Percentiles rank a stretch among this genome's conserved stretches.
These are phyloP conservation scores for Zizania palustris DNA, from an alignment of 202 grass and related monocot genomes.

Conservation along the genomic window DNA sequence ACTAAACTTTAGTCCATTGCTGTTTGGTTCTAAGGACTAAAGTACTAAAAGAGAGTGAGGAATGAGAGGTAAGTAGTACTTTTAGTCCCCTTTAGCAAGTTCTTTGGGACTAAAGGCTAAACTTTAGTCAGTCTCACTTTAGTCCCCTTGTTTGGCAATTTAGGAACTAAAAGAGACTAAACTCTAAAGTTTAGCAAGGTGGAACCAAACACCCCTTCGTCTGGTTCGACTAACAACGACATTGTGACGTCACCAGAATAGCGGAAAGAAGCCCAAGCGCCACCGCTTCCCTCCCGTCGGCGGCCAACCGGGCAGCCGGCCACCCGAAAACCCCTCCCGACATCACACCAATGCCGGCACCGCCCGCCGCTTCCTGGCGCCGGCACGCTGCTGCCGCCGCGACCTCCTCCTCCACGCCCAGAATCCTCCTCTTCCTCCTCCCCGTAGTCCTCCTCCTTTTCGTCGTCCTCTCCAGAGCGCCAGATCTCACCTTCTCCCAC, in stretches of 20 bases:
- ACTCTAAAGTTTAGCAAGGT: too few species aligned
- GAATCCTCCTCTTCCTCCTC: constrained; percentile 44
- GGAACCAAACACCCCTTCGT: too few species aligned
- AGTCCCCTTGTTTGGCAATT: too few species aligned
- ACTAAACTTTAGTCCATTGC: too few species aligned
- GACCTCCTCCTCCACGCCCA: constrained; percentile 28
- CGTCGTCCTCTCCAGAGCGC: constrained; percentile 49
- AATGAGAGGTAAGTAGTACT: too few species aligned
- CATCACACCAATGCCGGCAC: constrained; percentile 37
- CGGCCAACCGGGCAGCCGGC: neutral
- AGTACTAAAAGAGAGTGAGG: too few species aligned
- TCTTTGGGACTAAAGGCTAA: too few species aligned
- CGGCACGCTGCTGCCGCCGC: constrained; percentile 32
- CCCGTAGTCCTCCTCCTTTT: constrained; percentile 59
- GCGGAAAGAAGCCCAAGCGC: neutral
- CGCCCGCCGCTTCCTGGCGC: constrained; percentile 42
- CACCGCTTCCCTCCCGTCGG: neutral
- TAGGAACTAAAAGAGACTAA: too few species aligned
- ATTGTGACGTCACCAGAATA: neutral
- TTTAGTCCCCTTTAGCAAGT: too few species aligned
- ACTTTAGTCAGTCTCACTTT: too few species aligned
- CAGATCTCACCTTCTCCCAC: constrained; percentile 47
- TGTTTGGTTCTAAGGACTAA: too few species aligned
- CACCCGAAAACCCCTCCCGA: neutral
- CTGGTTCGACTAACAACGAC: too few species aligned